These are phyloP conservation scores for Gossypioides kirkii DNA, from an alignment of 345 rosid species.

Conservation along the genomic window DNA sequence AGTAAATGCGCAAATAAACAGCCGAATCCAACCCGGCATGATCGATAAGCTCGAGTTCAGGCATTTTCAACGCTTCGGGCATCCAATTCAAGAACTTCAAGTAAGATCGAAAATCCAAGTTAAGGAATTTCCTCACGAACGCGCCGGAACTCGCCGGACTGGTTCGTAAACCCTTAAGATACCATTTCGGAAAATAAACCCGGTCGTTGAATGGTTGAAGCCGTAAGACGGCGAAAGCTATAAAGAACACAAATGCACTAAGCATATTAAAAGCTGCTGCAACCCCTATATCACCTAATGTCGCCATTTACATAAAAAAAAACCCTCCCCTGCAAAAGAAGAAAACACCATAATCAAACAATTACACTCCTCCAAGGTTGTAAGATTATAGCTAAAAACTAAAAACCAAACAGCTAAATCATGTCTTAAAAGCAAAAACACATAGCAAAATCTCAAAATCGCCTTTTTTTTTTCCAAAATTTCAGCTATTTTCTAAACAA, in stretches of 20 bases:
- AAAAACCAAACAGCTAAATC: neutral
- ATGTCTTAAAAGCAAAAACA: neutral
- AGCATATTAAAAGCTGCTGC: constrained; percentile 73
- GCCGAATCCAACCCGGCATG: constrained; percentile 98
- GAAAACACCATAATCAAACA: neutral
- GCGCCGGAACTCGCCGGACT: constrained; percentile 63
- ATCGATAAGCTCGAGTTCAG: constrained; percentile 90
- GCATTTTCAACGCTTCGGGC: constrained; percentile 90
- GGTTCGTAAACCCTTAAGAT: constrained; percentile 69
- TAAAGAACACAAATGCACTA: constrained; percentile 62
- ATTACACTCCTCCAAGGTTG: neutral
- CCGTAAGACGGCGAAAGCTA: constrained; percentile 75
- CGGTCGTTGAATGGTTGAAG: constrained; percentile 94
- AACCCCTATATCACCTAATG: constrained; percentile 74
- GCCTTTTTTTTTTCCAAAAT: neutral
- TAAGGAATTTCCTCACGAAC: constrained; percentile 53
- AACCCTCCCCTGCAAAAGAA: constrained; percentile 16
- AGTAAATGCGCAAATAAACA: constrained; percentile 85
- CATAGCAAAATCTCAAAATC: neutral
- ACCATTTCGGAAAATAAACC: constrained; percentile 97
- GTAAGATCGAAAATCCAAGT: constrained; percentile 65
- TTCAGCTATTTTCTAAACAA: neutral
- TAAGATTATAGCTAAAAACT: neutral
- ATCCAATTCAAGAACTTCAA: constrained; percentile 81
- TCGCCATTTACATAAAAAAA: constrained; percentile 55